These are phyloP conservation scores for Fagopyrum esculentum DNA, from an alignment of 148 eudicot species.

Conservation along the genomic window DNA sequence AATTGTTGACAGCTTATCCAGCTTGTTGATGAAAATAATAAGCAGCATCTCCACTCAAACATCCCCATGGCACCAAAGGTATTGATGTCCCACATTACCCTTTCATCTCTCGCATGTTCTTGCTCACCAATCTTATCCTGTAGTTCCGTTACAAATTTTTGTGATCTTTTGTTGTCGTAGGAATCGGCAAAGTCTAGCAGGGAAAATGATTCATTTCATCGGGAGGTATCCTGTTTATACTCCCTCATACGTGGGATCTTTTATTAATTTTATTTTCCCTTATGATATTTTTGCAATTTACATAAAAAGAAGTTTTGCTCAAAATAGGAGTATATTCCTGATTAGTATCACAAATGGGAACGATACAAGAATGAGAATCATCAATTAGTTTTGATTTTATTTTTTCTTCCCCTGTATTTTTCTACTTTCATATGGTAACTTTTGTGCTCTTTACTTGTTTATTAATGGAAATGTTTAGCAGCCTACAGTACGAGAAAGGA, in stretches of 20 bases:
- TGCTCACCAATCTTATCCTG: not conserved
- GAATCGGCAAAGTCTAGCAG: conserved; percentile 21
- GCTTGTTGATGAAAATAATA: conserved; percentile 39
- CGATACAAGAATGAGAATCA: not conserved
- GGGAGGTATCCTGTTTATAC: conserved; percentile 37
- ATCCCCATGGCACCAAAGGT: conserved; percentile 33
- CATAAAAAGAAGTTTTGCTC: not conserved
- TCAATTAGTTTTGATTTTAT: not conserved
- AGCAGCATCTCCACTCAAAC: conserved; percentile 29
- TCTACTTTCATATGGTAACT: conserved; percentile 2
- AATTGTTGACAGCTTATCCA: conserved; percentile 47
- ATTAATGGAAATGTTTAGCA: conserved; percentile 29
- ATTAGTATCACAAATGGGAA: not conserved
- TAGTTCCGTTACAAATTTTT: not conserved
- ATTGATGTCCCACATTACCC: conserved; percentile 1
- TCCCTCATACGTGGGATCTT: not conserved
- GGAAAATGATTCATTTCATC: conserved; percentile 28
- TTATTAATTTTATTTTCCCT: not conserved
- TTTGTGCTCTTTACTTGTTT: not conserved
- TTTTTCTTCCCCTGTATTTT: not conserved
- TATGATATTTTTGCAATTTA: not conserved
- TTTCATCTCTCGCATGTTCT: conserved; percentile 2
- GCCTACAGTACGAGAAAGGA: conserved; percentile 28
- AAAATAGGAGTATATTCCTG: too few relatives aligned
- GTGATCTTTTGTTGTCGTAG: conserved; percentile 20